Conservation (phyloP, 139 green algal species). For the Pleodorina starrii region DNA sequence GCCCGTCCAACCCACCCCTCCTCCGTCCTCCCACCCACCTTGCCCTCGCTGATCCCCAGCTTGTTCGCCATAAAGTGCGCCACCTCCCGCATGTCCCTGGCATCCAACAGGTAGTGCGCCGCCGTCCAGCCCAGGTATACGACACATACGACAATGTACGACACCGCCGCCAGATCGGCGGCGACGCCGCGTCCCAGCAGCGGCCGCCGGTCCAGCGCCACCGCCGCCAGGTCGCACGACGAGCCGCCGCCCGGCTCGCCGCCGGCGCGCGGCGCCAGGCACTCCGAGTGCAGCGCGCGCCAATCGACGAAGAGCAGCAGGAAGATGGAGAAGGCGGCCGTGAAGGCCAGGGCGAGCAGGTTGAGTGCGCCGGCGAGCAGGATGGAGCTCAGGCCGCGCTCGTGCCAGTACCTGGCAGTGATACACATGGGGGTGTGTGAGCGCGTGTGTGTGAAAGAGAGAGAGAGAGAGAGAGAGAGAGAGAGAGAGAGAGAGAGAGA, state of each 20-base stretch:
- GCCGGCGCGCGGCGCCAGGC: slow-evolving; percentile 18
- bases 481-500: too few relatives aligned
- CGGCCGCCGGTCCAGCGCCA: slow-evolving; percentile 37
- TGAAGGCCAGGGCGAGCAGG: slow-evolving; percentile 93
- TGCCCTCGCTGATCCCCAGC: slow-evolving; percentile 83
- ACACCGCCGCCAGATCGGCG: slow-evolving; percentile 57
- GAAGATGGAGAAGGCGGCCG: slow-evolving; percentile 86
- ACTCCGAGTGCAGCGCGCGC: slow-evolving; percentile 69
- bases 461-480: too few relatives aligned
- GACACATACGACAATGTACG: slow-evolving; percentile 85
- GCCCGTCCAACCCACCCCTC: too few relatives aligned
- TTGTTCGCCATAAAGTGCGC: slow-evolving; percentile 78
- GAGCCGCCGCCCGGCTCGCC: neutral
- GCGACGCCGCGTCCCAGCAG: slow-evolving; percentile 41
- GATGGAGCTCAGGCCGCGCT: slow-evolving; percentile 84
- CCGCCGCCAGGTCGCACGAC: slow-evolving; percentile 30
- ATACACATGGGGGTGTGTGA: too few relatives aligned
- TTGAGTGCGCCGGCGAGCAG: slow-evolving; percentile 83
- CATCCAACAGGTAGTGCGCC: slow-evolving; percentile 70
- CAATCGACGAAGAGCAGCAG: slow-evolving; percentile 94
- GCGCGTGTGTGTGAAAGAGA: too few relatives aligned
- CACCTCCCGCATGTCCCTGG: slow-evolving; percentile 72
- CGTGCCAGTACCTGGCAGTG: slow-evolving; percentile 87
- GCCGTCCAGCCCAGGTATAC: slow-evolving; percentile 78
- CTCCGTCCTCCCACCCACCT: too few relatives aligned